phyloP scores from a whole-genome alignment of 768 basidiomycete genomes.

The Tulasnella sp. region DNA sequence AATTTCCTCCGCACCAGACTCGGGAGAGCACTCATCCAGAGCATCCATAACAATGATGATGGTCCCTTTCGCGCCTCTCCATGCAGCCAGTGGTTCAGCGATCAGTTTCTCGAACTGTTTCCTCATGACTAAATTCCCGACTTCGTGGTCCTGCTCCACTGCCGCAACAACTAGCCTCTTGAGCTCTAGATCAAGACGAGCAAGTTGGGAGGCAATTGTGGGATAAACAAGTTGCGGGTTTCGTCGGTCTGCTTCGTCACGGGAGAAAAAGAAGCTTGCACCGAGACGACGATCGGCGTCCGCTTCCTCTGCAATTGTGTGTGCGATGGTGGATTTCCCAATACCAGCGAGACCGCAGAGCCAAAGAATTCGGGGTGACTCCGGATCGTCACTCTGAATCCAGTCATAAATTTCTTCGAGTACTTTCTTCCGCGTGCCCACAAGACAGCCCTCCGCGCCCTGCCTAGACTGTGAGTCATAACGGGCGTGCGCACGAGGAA shows the following conservation, averaged over 20 bases:
- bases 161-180: slow-evolving; percentile 21
- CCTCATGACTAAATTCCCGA: slow-evolving; percentile 36
- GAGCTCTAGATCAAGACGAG: slow-evolving; percentile 36
- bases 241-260: slow-evolving; percentile 37
- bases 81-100: slow-evolving; percentile 21
- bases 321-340: slow-evolving; percentile 50
- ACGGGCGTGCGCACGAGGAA: neutral
- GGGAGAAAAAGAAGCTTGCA: slow-evolving; percentile 46
- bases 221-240: slow-evolving; percentile 41
- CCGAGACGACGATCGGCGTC: slow-evolving; percentile 41
- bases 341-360: slow-evolving; percentile 46
- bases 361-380: slow-evolving; percentile 39
- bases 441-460: neutral
- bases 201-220: slow-evolving; percentile 45
- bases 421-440: neutral
- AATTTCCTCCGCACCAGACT: slow-evolving; percentile 28
- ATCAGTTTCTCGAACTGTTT: slow-evolving; percentile 38
- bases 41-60: slow-evolving; percentile 47
- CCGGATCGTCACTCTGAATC: neutral
- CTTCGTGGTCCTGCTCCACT: slow-evolving; percentile 17
- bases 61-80: slow-evolving; percentile 17
- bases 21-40: slow-evolving; percentile 45
- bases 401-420: neutral
- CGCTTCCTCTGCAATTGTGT: slow-evolving; percentile 43
- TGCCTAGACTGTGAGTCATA: slow-evolving; percentile 7